Evolutionary conservation across 805 yeast species (phyloP).

Genomic region (Metschnikowia chrysomelidarum): DNA sequence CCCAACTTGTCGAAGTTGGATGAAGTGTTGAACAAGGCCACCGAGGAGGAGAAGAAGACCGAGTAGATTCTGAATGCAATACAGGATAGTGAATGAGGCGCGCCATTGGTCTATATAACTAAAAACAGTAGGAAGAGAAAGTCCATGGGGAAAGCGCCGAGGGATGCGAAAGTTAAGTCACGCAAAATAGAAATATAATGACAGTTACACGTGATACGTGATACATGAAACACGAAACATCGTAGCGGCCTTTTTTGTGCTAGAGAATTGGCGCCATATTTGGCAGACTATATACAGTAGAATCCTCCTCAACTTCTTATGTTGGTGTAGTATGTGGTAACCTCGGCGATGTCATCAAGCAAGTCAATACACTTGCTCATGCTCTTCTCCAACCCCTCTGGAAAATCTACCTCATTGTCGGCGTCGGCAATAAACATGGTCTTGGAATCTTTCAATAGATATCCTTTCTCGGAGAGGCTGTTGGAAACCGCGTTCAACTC

Average conservation of each 20-base stretch:
- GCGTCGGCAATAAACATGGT: constrained; percentile 63
- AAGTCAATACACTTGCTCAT: constrained; percentile 56
- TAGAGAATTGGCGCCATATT: too few relatives aligned
- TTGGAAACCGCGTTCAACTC: constrained; percentile 63
- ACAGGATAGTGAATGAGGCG: too few relatives aligned
- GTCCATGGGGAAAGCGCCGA: too few relatives aligned
- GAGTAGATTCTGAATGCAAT: too few relatives aligned
- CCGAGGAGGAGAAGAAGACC: constrained; percentile 25
- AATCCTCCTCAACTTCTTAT: constrained; percentile 26
- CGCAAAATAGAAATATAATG: too few relatives aligned
- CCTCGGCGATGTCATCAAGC: constrained; percentile 81
- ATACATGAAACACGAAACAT: too few relatives aligned
- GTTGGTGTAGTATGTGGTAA: constrained; percentile 76
- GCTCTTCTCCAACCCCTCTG: constrained; percentile 49
- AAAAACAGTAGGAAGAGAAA: too few relatives aligned
- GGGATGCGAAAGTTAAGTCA: too few relatives aligned
- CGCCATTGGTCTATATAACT: too few relatives aligned
- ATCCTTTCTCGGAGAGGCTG: constrained; percentile 49
- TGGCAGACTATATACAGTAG: neutral
- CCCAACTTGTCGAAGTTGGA: constrained; percentile 43
- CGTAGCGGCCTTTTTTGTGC: too few relatives aligned
- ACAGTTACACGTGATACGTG: too few relatives aligned
- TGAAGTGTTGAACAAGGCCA: constrained; percentile 39
- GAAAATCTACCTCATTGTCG: constrained; percentile 56
- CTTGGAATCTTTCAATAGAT: constrained; percentile 66